Conservation (phyloP, 78 protist genomes). For the Polysphondylium violaceum region DNA sequence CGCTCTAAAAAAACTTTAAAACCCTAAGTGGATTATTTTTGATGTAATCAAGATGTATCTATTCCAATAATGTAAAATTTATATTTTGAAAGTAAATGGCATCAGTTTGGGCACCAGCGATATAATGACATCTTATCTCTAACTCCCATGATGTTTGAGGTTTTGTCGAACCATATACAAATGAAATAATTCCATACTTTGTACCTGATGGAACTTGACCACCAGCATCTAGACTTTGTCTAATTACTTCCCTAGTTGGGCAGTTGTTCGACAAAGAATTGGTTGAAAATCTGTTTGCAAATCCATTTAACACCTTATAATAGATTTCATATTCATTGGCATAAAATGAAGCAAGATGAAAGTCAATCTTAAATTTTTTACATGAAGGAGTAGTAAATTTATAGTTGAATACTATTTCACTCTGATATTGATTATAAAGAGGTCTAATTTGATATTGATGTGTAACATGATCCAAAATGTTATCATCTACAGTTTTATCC, state of each 20-base stretch:
- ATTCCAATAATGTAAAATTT: neutral
- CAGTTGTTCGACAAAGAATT: neutral
- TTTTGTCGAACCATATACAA: neutral
- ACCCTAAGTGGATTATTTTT: slow-evolving; percentile 1
- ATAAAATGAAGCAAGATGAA: neutral
- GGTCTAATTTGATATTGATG: neutral
- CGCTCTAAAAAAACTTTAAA: neutral
- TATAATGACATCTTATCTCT: neutral
- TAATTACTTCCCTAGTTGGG: slow-evolving; percentile 10
- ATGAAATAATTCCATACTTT: slow-evolving; percentile 3
- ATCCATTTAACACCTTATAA: neutral
- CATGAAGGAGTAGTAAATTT: neutral
- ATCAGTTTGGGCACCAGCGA: neutral
- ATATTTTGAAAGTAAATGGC: neutral
- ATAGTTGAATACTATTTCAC: neutral
- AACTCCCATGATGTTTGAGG: neutral
- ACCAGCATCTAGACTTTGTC: neutral
- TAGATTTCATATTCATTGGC: neutral
- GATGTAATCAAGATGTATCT: neutral
- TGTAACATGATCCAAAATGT: neutral
- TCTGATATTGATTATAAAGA: neutral
- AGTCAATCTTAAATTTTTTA: neutral
- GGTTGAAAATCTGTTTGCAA: neutral
- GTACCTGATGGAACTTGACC: neutral
- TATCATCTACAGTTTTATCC: neutral